phyloP scores from a whole-genome alignment of 768 basidiomycete genomes.

The Hebeloma cylindrosporum region DNA sequence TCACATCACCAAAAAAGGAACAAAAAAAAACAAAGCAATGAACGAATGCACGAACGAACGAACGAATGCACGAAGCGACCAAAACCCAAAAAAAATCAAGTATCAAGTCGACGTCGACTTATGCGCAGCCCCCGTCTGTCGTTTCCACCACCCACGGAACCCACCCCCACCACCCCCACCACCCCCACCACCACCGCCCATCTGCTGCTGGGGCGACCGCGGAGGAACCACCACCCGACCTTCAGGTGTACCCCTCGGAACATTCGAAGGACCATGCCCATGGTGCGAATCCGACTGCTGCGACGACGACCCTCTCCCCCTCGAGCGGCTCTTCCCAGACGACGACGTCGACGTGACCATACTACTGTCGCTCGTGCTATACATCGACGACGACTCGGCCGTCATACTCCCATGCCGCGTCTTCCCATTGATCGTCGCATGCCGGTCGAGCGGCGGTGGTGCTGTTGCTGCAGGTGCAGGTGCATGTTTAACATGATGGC shows the following conservation, averaged over 20 bases:
- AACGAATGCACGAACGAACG: background rate
- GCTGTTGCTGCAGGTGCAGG: background rate
- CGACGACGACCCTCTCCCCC: constrained; percentile 3
- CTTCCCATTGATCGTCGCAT: constrained; percentile 1
- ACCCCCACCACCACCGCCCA: background rate
- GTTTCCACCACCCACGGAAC: constrained; percentile 22
- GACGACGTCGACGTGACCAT: constrained; percentile 20
- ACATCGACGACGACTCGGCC: constrained; percentile 9
- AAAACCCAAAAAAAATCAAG: background rate
- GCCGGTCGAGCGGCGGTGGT: background rate
- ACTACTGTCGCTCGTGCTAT: constrained; percentile 24
- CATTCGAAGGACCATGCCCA: background rate
- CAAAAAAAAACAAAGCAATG: background rate
- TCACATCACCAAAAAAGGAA: background rate
- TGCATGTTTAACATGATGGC: constrained; percentile 1
- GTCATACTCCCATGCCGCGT: constrained; percentile 11
- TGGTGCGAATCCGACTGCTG: constrained; percentile 1
- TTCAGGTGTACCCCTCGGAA: constrained; percentile 14
- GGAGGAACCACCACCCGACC: constrained; percentile 22
- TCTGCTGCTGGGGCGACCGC: constrained; percentile 2
- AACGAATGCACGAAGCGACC: background rate
- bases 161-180: constrained; percentile 4
- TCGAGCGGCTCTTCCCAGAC: constrained; percentile 11
- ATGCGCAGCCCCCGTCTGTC: constrained; percentile 9
- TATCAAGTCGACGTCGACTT: background rate